A percentile compares a stretch with the other conserved stretches of the same genome.
Conservation (phyloP, 2,329 filamentous ascomycete species). For the Alternaria sp. region DNA sequence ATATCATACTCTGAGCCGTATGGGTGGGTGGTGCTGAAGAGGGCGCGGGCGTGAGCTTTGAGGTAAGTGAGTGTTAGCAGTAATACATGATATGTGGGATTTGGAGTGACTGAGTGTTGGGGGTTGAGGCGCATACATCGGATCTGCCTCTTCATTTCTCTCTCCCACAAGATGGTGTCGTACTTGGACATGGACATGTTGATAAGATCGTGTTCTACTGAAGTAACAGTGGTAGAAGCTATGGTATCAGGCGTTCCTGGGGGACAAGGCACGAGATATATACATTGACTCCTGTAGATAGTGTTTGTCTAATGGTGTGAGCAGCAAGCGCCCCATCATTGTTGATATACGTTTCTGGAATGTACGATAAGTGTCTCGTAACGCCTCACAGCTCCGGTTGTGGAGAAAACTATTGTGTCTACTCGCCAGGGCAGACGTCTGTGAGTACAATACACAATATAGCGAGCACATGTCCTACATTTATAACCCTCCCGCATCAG, state of each 20-base stretch:
- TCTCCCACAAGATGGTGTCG: background rate
- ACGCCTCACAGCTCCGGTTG: background rate
- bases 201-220: background rate
- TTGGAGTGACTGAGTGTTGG: background rate
- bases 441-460: too few relatives aligned
- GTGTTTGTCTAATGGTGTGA: fast-evolving
- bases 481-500: too few relatives aligned
- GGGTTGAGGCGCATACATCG: background rate
- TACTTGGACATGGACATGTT: background rate
- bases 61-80: too few relatives aligned
- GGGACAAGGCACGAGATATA: background rate
- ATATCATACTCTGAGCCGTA: background rate
- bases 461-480: too few relatives aligned
- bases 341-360: background rate
- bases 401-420: too few relatives aligned
- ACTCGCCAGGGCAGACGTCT: too few relatives aligned
- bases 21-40: fast-evolving
- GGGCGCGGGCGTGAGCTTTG: background rate
- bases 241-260: fast-evolving
- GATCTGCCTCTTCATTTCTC: background rate
- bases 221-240: background rate
- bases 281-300: fast-evolving
- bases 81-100: too few relatives aligned
- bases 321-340: fast-evolving
- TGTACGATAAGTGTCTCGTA: background rate